Evolutionary conservation across 306 rosid genomes (phyloP), one percentile per base, ranked within the genome.

Genomic region (Bauhinia variegata): DNA sequence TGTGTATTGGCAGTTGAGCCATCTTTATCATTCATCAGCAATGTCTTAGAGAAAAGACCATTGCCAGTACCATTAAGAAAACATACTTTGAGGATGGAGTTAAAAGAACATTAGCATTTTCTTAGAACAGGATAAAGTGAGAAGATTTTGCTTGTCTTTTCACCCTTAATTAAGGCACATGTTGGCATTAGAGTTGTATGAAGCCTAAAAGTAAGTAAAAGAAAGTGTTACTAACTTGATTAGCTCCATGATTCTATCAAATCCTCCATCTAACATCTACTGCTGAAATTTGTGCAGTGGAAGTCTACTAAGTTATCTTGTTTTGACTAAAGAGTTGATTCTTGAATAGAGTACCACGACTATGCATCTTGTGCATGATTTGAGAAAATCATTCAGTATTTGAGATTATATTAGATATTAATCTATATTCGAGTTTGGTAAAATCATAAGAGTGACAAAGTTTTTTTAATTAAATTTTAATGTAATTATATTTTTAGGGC

Each of bases 201-300:
- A 44, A 57, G 54, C 13, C 39, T 65, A 54, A 65, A 73, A 73
- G 59, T 41, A 50, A 73, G 59, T 41, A 50, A 72, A 32, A 42
- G 33, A 18, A 63, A 54, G 51, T 64, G 72, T 15, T 36, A 11
- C 51, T 44, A 2, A 50, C 37, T 73, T 73, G 70, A 73, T 74
- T 74, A 12, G 65, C 46, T 51, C 51, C 63, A 43, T 67, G 51
- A 75, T 51, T 66, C 64, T 64, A 69, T 54, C 53, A 31, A 49
- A 32, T 50, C 62, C 62, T 7, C 12, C 49, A 37, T 51, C 76
- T 52, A 7, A 16, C 39, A 62, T 56, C 55, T 43, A 71, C 5
- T 77, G 77, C 65, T 59, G 15, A 71, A 58, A 77, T 51, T 65
- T 53, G 34, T 71, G 82, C 7, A 0, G 28, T 49, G 62, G 64